phyloP scores from a whole-genome alignment of 441 rosid genomes.

The Corymbia citriodora region DNA sequence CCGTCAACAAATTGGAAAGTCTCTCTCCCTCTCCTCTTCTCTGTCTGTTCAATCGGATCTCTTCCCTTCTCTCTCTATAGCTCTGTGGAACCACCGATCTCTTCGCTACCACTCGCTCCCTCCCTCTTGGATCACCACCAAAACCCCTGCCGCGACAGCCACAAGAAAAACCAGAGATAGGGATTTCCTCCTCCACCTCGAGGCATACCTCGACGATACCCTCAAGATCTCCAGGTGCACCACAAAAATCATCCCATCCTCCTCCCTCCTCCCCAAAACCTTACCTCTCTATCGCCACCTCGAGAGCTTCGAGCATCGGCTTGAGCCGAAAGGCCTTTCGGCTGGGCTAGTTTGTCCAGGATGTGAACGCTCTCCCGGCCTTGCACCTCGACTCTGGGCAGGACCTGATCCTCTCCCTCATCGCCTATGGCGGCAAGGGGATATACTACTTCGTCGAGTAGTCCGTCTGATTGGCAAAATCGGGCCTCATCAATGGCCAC shows the following conservation, averaged over 20 bases:
- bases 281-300: slow-evolving; percentile 30
- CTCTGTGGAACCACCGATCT: neutral
- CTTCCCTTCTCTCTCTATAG: no score
- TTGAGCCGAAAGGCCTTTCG: slow-evolving; percentile 60
- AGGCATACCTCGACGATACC: slow-evolving; percentile 64
- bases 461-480: slow-evolving; percentile 61
- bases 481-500: slow-evolving; percentile 39
- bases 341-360: slow-evolving; percentile 86
- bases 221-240: slow-evolving; percentile 82
- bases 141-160: neutral
- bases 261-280: slow-evolving; percentile 46
- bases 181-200: slow-evolving; percentile 33
- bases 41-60: no score
- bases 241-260: slow-evolving; percentile 67
- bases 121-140: neutral
- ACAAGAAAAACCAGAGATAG: rapidly evolving
- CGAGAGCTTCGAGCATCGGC: slow-evolving; percentile 42
- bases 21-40: no score
- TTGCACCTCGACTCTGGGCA: slow-evolving; percentile 36
- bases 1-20: neutral
- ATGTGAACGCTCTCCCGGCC: slow-evolving; percentile 52
- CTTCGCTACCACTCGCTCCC: neutral
- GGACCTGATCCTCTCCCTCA: slow-evolving; percentile 28
- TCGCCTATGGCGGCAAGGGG: slow-evolving; percentile 89
- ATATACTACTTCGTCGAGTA: slow-evolving; percentile 75